Evolutionary conservation across 2,329 filamentous ascomycete species (phyloP).

Genomic region (Fusarium buxicola): DNA sequence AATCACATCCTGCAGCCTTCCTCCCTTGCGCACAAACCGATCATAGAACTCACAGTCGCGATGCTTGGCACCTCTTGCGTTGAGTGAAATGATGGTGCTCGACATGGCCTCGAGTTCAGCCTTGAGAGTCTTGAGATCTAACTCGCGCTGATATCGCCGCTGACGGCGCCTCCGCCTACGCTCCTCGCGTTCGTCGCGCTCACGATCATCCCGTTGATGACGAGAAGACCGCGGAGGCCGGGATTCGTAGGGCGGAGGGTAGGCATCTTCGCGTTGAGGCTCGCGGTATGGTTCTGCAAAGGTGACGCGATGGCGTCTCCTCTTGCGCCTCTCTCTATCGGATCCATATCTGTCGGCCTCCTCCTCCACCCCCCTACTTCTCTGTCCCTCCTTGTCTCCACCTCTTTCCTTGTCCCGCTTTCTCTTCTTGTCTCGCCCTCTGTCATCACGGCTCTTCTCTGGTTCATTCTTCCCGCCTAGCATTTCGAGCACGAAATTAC

Average conservation of each 20-base stretch:
- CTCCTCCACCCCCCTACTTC: slow-evolving; percentile 16
- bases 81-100: slow-evolving; percentile 43
- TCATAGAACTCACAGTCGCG: slow-evolving; percentile 45
- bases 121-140: slow-evolving; percentile 40
- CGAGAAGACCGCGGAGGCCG: slow-evolving; percentile 5
- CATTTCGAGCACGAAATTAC: slow-evolving; percentile 43
- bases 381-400: slow-evolving; percentile 17
- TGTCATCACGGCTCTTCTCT: slow-evolving; percentile 18
- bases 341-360: slow-evolving; percentile 31
- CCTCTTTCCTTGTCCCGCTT: slow-evolving; percentile 32
- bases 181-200: slow-evolving; percentile 29
- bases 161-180: slow-evolving; percentile 35
- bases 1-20: slow-evolving; percentile 42
- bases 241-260: slow-evolving; percentile 21
- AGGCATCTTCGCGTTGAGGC: slow-evolving; percentile 26
- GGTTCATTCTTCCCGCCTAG: slow-evolving; percentile 26
- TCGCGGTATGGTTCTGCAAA: slow-evolving; percentile 42
- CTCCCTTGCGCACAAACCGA: slow-evolving; percentile 42
- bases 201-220: background rate
- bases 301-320: slow-evolving; percentile 37
- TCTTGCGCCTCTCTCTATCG: slow-evolving; percentile 37
- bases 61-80: slow-evolving; percentile 37
- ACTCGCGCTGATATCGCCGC: slow-evolving; percentile 26
- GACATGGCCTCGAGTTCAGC: slow-evolving; percentile 45
- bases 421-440: slow-evolving; percentile 30